Base-by-base conservation (phyloP, 495 filamentous ascomycete genomes). In the Penicillium simplicissimum region DNA sequence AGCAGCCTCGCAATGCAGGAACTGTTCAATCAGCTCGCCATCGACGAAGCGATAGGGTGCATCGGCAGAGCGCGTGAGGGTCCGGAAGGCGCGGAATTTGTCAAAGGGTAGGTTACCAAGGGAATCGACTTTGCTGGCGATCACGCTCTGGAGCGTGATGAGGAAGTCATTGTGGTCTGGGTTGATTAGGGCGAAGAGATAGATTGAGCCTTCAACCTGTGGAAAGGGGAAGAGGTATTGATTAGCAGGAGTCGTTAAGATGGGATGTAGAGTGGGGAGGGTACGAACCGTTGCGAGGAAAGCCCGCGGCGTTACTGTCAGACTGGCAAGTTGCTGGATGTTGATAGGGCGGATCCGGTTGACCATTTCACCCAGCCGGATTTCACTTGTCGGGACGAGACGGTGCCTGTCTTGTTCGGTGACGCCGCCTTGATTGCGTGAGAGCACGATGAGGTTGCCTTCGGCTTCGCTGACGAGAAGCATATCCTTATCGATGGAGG, bases 41-140 rank as follows among this genome's bases (percentile, higher is more conserved):
- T 99, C 95, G 45, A 98, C 86, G 68, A 98, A 97, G 8, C 95
- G 82, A 62, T 85, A 88, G 1, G 96, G 95, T 58, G 89, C 90
- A 4, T 90, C 86, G 0, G 84, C 84, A 53, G 88, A 87, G 40
- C 90, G 78, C 25, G 88, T 87, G 35, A 81, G 76, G 23, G 84
- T 92, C 48, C 85, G 83, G 75, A 94, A 96, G 0, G 88, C 90
- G 21, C 95, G 85, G 73, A 90, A 99, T 4, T 78, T 78, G 52
- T 84, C 84, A 73, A 96, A 97, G 0, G 88, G 80, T 13, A 97
- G 81, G 34, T 82, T 71, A 1, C 93, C 93, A 0, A 87, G 80
- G 2, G 86, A 87, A 47, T 86, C 74, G 45, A 96, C 79, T 4
- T 80, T 73, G n/a, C 82, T 79, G 10, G 87, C 81, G 55, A 98